Base-by-base conservation (phyloP, 805 yeast genomes). In the Spathaspora gorwiae region DNA sequence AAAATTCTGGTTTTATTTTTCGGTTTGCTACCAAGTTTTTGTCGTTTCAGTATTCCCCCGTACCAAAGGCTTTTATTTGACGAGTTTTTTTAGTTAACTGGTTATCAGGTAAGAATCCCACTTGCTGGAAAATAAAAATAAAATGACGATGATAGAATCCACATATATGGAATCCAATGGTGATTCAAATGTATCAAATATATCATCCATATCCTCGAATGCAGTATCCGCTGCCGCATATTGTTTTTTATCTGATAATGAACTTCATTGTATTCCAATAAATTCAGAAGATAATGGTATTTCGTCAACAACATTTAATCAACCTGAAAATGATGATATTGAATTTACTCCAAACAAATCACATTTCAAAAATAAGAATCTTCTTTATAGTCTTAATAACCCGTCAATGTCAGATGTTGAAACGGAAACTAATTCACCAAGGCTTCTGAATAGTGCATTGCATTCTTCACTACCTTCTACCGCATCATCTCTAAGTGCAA, bases 381-480 rank as follows among this genome's bases (percentile, higher is more conserved):
- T 68, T 7, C 47, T 68, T 15, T 68, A 68, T 52, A 56, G 64
- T 35, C 53, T 68, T 32, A 68, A 68, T 48, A 66, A 68, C 47
- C 71, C 72, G 29, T 61, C 66, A 12, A 48, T 63, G 24, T 65
- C 70, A 4, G 73, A 68, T 45, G 44, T 65, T n/a, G 72, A 66
- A 26, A 50, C 54, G 10, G 59, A 53, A 15, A 26, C 37, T 31
- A 24, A 40, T 7, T 27, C 35, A 19, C 24, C 24, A 19, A 19
- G 5, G 5, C 24, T 19, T 19, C 12, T 29, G 32, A 11, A 9
- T 29, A 29, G 12, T 29, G 32, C 6, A 9, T 29, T 29, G 12
- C 32, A 39, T 13, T 27, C 41, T 12, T 31, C 47, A n/a, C 29
- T 40, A 26, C 43, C 49, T 6, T 24, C 39, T 7, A 31, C 45